A percentile compares a stretch with the other conserved stretches of the same genome.
These are phyloP conservation scores for Lolium perenne DNA, from an alignment of 176 grass and related monocot species.

Conservation along the genomic window DNA sequence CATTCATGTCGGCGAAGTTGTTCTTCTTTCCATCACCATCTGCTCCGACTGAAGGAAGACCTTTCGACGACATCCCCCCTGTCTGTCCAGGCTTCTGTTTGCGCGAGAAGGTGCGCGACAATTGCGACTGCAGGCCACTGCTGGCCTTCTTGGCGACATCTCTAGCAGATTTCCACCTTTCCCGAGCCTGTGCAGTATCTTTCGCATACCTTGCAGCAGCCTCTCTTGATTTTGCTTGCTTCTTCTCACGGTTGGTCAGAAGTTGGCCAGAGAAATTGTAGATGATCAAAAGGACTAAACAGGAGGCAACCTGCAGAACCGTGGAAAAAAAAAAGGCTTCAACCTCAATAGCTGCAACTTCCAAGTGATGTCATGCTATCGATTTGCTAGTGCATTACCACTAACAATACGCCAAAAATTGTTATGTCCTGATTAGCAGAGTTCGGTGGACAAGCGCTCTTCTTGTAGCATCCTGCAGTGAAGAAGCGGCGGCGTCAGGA, in stretches of 20 bases:
- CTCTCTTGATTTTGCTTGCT: slow-evolving; percentile 93
- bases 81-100: slow-evolving; percentile 46
- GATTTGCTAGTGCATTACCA: slow-evolving; percentile 52
- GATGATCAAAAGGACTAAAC: slow-evolving; percentile 78
- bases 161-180: slow-evolving; percentile 84
- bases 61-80: slow-evolving; percentile 31
- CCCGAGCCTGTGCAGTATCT: slow-evolving; percentile 77
- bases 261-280: slow-evolving; percentile 98
- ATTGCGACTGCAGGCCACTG: slow-evolving; percentile 59
- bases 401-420: slow-evolving; percentile 83
- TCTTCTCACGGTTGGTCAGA: slow-evolving; percentile 82
- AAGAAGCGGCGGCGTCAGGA: slow-evolving; percentile 11
- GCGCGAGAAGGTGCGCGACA: slow-evolving; percentile 89
- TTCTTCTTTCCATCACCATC: slow-evolving; percentile 52
- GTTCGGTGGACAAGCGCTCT: slow-evolving; percentile 76
- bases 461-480: slow-evolving; percentile 82
- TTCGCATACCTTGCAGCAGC: slow-evolving; percentile 76
- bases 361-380: slow-evolving; percentile 18
- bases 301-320: slow-evolving; percentile 61
- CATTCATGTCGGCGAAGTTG: slow-evolving; percentile 73
- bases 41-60: not conserved
- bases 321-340: not conserved
- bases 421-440: slow-evolving; percentile 95
- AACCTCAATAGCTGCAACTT: not conserved
- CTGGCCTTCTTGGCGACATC: slow-evolving; percentile 86